Percentiles rank a stretch among this genome's conserved stretches.
phyloP scores from a whole-genome alignment of 2,329 filamentous ascomycete genomes.

The Davidsoniella eucalypti region DNA sequence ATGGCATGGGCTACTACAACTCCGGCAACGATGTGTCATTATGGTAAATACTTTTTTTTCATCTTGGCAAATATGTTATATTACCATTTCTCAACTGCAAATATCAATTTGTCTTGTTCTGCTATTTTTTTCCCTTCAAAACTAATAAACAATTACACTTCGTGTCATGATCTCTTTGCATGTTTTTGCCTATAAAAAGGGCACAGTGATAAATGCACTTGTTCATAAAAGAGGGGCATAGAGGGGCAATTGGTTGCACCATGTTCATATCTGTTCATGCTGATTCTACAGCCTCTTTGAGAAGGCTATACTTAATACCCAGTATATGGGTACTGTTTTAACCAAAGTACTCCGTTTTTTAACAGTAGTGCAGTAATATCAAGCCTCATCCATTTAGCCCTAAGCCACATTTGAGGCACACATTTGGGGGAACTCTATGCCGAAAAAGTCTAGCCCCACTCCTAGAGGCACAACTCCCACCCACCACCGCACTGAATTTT shows the following conservation, averaged over 20 bases:
- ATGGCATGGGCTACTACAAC: too few relatives aligned
- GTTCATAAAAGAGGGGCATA: constrained; percentile 2
- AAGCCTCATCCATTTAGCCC: constrained; percentile 8
- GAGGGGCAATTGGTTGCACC: not conserved
- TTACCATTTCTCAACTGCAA: too few relatives aligned
- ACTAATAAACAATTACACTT: too few relatives aligned
- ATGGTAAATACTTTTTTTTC: too few relatives aligned
- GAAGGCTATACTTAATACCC: not conserved
- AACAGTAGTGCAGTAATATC: not conserved
- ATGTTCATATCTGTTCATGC: not conserved
- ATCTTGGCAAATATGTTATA: too few relatives aligned
- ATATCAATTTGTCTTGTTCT: not conserved
- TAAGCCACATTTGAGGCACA: constrained; percentile 11
- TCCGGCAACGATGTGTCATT: too few relatives aligned
- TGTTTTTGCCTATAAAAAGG: too few relatives aligned
- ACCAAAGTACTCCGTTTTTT: not conserved
- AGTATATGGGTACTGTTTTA: not conserved
- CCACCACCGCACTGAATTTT: constrained; percentile 9
- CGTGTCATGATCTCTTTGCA: too few relatives aligned
- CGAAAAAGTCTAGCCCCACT: constrained; percentile 2
- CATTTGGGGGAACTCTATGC: constrained; percentile 1
- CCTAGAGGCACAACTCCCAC: not conserved
- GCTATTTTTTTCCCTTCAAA: not conserved
- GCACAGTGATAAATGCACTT: too few relatives aligned
- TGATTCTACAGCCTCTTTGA: not conserved